Evolutionary conservation across 768 basidiomycete species (phyloP).

Genomic region (Psilocybe sp.): DNA sequence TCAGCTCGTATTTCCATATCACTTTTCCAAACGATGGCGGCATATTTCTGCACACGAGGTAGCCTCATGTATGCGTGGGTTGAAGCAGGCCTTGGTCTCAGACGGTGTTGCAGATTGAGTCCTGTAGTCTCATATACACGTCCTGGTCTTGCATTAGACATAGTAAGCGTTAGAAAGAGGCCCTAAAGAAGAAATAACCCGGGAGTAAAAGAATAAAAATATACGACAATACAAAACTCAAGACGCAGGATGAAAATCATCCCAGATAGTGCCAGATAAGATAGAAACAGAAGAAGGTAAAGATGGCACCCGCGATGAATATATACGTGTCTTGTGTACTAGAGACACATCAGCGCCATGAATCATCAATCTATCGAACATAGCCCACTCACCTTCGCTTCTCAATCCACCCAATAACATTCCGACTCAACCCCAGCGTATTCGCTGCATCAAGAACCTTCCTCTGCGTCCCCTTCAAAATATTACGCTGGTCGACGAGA

Average conservation of each 20-base stretch:
- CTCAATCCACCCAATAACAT: conserved; percentile 98
- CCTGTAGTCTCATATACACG: too few relatives aligned
- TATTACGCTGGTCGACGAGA: conserved; percentile 86
- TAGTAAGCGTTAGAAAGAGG: too few relatives aligned
- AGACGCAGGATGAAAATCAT: conserved; percentile 18
- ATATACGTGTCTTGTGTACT: conserved; percentile 97
- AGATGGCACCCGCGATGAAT: conserved; percentile 77
- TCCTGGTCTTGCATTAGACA: too few relatives aligned
- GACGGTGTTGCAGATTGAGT: too few relatives aligned
- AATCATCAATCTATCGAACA: neutral
- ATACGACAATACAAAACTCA: too few relatives aligned
- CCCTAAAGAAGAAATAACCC: too few relatives aligned
- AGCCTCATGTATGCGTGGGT: too few relatives aligned
- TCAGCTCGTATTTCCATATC: too few relatives aligned
- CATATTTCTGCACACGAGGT: too few relatives aligned
- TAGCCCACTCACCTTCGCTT: conserved; percentile 68
- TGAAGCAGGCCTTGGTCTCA: too few relatives aligned
- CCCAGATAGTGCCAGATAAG: conserved; percentile 91
- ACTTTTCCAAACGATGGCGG: too few relatives aligned
- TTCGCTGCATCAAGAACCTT: conserved; percentile 88
- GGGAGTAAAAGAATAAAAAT: too few relatives aligned
- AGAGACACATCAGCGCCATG: conserved; percentile 2
- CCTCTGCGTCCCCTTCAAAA: conserved; percentile 93
- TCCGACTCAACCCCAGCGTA: conserved; percentile 87
- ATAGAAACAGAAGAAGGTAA: conserved; percentile 93